phyloP scores from a whole-genome alignment of 2,329 filamentous ascomycete species.

The Colletotrichum costaricense region DNA sequence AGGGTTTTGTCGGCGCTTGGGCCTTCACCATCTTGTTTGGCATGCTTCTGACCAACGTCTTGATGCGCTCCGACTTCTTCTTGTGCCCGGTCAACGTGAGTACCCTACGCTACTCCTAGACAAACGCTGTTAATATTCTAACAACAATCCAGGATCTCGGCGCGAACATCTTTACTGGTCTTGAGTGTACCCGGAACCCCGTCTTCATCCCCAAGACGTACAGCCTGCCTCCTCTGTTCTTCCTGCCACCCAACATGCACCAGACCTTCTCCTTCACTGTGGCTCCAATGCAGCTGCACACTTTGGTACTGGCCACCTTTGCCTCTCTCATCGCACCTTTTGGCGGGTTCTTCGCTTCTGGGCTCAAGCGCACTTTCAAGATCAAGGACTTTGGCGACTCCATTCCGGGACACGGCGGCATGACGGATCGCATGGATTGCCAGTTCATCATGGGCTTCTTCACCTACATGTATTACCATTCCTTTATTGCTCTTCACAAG shows the following conservation, averaged over 20 bases:
- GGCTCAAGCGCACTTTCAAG: conserved; percentile 98
- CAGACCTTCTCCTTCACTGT: conserved; percentile 74
- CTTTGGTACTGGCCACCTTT: conserved; percentile 89
- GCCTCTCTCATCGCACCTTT: conserved; percentile 97
- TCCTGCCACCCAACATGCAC: conserved; percentile 65
- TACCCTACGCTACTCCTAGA: conserved; percentile 4
- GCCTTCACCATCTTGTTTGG: conserved; percentile 92
- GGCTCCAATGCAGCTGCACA: conserved; percentile 93
- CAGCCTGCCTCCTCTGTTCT: conserved; percentile 77
- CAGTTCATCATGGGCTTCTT: conserved; percentile 99
- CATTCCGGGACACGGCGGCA: conserved; percentile 96
- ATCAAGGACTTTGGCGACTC: conserved; percentile 99
- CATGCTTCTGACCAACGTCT: conserved; percentile 81
- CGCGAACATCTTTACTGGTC: conserved; percentile 90
- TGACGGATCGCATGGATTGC: conserved; percentile 99
- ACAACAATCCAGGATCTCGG: conserved; percentile 76
- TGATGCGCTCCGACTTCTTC: conserved; percentile 95
- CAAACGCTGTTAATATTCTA: background rate
- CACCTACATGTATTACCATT: conserved; percentile 98
- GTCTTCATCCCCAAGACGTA: conserved; percentile 87
- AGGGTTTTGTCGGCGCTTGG: conserved; percentile 97
- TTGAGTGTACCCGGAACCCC: conserved; percentile 91
- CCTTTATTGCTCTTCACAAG: conserved; percentile 92
- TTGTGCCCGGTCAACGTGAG: conserved; percentile 92
- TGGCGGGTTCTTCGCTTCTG: conserved; percentile 97